Evolutionary conservation across 306 rosid genomes (phyloP).

Genomic region (Styphnolobium japonicum): DNA sequence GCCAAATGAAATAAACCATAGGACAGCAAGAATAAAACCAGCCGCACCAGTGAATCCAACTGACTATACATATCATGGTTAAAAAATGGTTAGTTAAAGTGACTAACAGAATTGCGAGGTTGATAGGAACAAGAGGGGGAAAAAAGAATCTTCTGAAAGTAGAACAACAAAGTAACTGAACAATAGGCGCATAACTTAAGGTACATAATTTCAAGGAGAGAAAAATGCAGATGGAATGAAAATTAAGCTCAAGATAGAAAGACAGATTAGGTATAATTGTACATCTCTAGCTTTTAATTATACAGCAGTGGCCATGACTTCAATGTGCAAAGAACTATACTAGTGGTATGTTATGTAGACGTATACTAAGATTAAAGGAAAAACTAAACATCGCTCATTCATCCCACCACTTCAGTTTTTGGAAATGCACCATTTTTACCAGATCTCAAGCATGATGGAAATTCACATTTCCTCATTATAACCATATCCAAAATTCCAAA

Average conservation of each 20-base stretch:
- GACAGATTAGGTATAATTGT: not conserved
- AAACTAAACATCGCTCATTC: not conserved
- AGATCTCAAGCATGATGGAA: not conserved
- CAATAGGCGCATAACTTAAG: not conserved
- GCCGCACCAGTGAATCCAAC: slow-evolving; percentile 93
- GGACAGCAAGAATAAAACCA: slow-evolving; percentile 74
- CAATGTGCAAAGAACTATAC: not conserved
- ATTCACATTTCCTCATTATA: not conserved
- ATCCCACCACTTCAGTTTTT: not conserved
- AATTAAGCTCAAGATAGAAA: not conserved
- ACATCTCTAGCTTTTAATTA: slow-evolving; percentile 3
- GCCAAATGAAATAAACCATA: slow-evolving; percentile 90
- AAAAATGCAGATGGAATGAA: not conserved
- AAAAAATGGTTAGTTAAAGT: not conserved
- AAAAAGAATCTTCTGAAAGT: not conserved
- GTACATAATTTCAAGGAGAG: not conserved
- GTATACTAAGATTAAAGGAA: not conserved
- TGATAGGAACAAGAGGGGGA: not conserved
- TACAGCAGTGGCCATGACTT: not conserved
- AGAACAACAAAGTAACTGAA: not conserved
- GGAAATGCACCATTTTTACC: not conserved
- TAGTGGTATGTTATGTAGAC: not conserved
- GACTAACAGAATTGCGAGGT: not conserved
- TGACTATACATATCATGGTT: slow-evolving; percentile 55
- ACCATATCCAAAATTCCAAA: not conserved